Conservation (phyloP, 768 basidiomycete species). For the Crucibulum laeve region DNA sequence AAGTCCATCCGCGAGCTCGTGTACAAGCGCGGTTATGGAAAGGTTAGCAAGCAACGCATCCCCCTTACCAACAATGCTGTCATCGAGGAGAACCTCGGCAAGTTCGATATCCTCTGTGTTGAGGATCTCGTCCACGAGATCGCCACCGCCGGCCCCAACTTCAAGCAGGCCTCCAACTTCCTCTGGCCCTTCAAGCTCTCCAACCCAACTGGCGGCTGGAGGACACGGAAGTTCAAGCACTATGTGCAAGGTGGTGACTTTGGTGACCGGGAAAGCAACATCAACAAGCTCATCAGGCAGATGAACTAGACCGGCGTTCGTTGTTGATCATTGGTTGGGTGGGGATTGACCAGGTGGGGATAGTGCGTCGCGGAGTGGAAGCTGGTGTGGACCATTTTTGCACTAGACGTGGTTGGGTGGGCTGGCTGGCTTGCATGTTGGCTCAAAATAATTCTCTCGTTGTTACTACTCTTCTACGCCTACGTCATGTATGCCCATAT, state of each 20-base stretch:
- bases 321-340: constrained; percentile 1
- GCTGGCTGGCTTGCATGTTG: neutral
- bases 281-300: constrained; percentile 95
- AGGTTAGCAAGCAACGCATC: constrained; percentile 96
- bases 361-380: neutral
- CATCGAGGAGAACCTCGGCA: constrained; percentile 88
- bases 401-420: neutral
- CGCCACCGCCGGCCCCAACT: constrained; percentile 92
- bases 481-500: constrained; percentile 11
- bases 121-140: constrained; percentile 99
- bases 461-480: neutral
- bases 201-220: constrained; percentile 98
- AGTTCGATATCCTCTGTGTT: constrained; percentile 93
- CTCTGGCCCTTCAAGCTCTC: constrained; percentile 99
- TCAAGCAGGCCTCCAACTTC: constrained; percentile 98
- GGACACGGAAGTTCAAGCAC: constrained; percentile 96
- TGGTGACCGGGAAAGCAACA: constrained; percentile 94
- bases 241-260: constrained; percentile 96
- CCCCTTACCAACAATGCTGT: constrained; percentile 91
- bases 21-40: constrained; percentile 99
- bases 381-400: neutral
- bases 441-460: constrained; percentile 2
- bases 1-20: constrained; percentile 95
- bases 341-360: neutral
- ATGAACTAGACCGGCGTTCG: constrained; percentile 63